Base-by-base conservation (phyloP, 2,329 filamentous ascomycete genomes). In the Pezicula carpinea region DNA sequence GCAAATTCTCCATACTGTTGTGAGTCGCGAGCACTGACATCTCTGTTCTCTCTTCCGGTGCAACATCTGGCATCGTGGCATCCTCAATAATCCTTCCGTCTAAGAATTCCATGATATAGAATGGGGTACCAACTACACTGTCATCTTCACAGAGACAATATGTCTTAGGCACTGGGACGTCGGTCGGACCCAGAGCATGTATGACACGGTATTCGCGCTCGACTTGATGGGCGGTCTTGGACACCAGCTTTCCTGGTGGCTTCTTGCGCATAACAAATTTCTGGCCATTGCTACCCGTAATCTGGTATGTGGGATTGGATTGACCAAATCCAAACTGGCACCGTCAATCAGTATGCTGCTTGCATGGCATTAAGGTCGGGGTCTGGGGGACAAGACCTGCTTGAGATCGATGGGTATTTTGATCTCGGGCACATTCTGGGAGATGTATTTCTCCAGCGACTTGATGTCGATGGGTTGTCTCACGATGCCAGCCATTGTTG, bases 71-170 rank as follows among this genome's bases (percentile, higher is more conserved):
- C 64, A 97, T 83, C 26, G 84, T 74, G 36, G 90, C 85, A 67
- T 97, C 89, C 61, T 92, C 88, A 62, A 97, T 89, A 69, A 96
- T 95, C 61, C 93, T 84, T 17, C 93, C 93, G 62, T 95, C 87
- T 51, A 97, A 76, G 65, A 93, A 97, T 65, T 89, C 84, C 93
- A 99, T 97, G 62, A 97, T 84, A 71, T 99, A 97, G 68, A 97
- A 99, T 5, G 90, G 80, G 6, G 91, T 97, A 47, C 91, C 93
- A 53, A 97, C 75, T 32, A 97, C 75, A 48, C 68, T 70, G 34
- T 75, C 72, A 69, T 97, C 91, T 66, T 95, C 86, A 69, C 93
- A 99, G 15, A 97, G 78, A 60, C 84, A 86, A 66, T 89, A 85
- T 10, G 89, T 81, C 65, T 79, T 84, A 4, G 93, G 93, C 0